Evolutionary conservation across 2,329 filamentous ascomycete genomes (phyloP).

Genomic region (Pestalotiopsis sp.): DNA sequence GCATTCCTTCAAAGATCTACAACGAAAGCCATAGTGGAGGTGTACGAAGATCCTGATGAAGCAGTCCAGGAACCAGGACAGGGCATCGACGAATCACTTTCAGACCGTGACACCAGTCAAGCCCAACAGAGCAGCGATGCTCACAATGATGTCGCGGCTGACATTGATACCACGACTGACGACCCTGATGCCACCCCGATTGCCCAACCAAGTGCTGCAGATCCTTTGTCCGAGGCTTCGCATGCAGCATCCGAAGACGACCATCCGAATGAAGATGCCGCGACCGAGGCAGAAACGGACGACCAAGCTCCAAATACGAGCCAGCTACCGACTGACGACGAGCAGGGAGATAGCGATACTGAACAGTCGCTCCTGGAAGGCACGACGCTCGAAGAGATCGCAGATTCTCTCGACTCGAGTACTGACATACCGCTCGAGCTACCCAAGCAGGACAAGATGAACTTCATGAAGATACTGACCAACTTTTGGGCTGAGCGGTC

Average conservation of each 20-base stretch:
- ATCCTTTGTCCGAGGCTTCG: neutral
- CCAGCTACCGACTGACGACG: slow-evolving; percentile 67
- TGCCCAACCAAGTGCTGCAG: neutral
- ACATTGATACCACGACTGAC: neutral
- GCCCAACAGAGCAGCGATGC: slow-evolving; percentile 7
- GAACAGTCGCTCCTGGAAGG: slow-evolving; percentile 72
- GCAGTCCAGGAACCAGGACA: slow-evolving; percentile 80
- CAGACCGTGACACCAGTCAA: slow-evolving; percentile 26
- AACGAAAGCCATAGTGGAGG: slow-evolving; percentile 93
- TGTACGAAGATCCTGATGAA: slow-evolving; percentile 91
- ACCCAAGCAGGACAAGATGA: slow-evolving; percentile 89
- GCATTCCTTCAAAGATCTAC: slow-evolving; percentile 83
- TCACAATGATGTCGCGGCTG: neutral
- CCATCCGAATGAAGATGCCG: slow-evolving; percentile 28
- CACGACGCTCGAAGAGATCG: slow-evolving; percentile 63
- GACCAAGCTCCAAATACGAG: slow-evolving; percentile 47
- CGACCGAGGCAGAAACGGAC: slow-evolving; percentile 42
- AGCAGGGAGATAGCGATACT: slow-evolving; percentile 68
- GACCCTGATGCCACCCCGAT: slow-evolving; percentile 2
- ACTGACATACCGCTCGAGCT: slow-evolving; percentile 69
- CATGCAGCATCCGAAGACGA: slow-evolving; percentile 27
- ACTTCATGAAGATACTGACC: slow-evolving; percentile 90
- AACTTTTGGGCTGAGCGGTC: slow-evolving; percentile 99
- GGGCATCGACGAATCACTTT: slow-evolving; percentile 59
- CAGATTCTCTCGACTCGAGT: slow-evolving; percentile 61